These are phyloP conservation scores for Apocynum venetum DNA, from an alignment of 257 asterid genomes.

Conservation along the genomic window DNA sequence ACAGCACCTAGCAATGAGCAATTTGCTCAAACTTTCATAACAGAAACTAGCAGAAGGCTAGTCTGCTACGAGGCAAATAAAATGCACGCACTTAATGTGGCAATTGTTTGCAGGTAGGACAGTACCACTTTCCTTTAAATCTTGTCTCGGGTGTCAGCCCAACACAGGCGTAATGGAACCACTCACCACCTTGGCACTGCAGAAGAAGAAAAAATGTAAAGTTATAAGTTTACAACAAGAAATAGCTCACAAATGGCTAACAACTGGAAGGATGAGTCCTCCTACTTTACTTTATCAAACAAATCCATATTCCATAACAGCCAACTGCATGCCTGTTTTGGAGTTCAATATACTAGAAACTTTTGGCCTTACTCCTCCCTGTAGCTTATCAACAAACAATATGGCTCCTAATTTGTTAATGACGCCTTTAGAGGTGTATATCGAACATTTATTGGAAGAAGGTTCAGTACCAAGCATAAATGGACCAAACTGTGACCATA, in stretches of 20 bases:
- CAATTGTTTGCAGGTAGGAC: conserved; percentile 73
- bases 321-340: background rate
- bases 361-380: too few species aligned
- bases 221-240: background rate
- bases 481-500: too few species aligned
- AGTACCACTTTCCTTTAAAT: conserved; percentile 94
- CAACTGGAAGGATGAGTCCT: background rate
- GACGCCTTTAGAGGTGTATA: background rate
- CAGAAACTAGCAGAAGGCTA: background rate
- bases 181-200: conserved; percentile 99
- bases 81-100: background rate
- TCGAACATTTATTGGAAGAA: background rate
- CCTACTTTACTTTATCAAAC: background rate
- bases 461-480: too few species aligned
- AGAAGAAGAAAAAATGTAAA: background rate
- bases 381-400: too few species aligned
- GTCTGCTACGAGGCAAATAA: background rate
- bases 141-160: conserved; percentile 95
- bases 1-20: background rate
- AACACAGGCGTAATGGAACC: conserved; percentile 98
- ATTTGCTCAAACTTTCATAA: background rate
- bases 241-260: background rate
- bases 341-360: background rate
- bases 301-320: background rate
- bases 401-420: background rate